Evolutionary conservation across 371 early-diverging fungal species (phyloP), one percentile per base, ranked within the genome.

Genomic region (Mycotypha africana): DNA sequence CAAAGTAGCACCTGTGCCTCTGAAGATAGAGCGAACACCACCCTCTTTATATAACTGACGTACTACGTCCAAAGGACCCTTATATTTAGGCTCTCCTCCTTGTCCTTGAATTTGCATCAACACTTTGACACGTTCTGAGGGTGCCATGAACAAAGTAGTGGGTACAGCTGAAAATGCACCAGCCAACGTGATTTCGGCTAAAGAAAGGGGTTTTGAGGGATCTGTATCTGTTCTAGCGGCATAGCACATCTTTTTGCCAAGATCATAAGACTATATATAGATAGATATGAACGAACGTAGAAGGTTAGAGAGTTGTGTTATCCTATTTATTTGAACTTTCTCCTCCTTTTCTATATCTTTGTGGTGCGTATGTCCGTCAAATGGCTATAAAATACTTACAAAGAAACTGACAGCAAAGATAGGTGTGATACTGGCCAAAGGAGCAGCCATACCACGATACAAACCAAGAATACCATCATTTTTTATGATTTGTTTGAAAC

Each of bases 121-220:
- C 34, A 92, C 91, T 80, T 97, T 98, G 70, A 98, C 82, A 57
- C 97, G 89, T 69, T 97, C 97, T 67, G 88, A 86, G 46, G 87
- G 97, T 39, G 88, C 84, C 91, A 92, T 93, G 52, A 97, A 72
- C 49, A 92, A 66, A 16, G 97, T 95, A 24, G 96, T 92, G 16
- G 96, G 95, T 22, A 92, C 78, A 41, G 97, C 97, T 7, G 94
- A 93, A 78, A 97, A 92, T 19, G 86, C 95, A 63, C 98, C 97
- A 25, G 97, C 97, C 66, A 92, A 79, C 23, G 87, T 82, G 36
- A 81, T 85, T 60, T 96, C 93, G 49, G 70, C 72, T 58, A 91
- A 70, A 48, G 77, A 71, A 34, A 96, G 75, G 0, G 70, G 75
- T n/a, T 48, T 58, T 62, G 63, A 47, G 35, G 68, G 56, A 35